These are phyloP conservation scores for Suhomyces prunicola DNA, from an alignment of 805 yeast genomes.

Conservation along the genomic window DNA sequence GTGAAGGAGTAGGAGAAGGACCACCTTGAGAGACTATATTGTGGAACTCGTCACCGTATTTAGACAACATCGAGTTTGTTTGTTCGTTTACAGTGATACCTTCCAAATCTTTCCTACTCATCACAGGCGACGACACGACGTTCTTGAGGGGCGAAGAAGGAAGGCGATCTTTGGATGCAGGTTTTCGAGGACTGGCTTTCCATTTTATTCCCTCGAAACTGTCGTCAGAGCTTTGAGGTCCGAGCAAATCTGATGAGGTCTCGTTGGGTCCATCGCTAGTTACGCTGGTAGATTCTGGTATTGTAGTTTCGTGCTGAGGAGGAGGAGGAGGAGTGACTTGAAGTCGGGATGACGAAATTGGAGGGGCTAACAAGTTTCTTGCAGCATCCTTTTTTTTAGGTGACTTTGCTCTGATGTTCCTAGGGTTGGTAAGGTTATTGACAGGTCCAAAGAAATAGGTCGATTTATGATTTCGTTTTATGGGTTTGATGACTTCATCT, in stretches of 20 bases:
- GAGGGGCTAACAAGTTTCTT: not conserved
- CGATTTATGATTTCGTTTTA: conserved; percentile 17
- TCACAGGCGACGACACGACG: conserved; percentile 1
- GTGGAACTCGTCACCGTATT: conserved; percentile 40
- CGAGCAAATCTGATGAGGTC: not conserved
- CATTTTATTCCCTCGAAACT: conserved; percentile 42
- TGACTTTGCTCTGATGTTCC: not conserved
- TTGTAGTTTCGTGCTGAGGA: not conserved
- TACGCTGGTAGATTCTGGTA: not conserved
- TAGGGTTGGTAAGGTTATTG: conserved; percentile 19
- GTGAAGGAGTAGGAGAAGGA: conserved; percentile 26
- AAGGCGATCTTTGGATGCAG: conserved; percentile 3
- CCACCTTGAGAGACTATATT: conserved; percentile 17
- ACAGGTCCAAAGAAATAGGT: conserved; percentile 36
- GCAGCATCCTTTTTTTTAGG: not conserved
- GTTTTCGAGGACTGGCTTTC: conserved; percentile 15
- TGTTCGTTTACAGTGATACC: conserved; percentile 25
- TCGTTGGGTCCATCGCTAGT: not conserved
- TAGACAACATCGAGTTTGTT: conserved; percentile 36
- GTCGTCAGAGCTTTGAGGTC: conserved; percentile 33
- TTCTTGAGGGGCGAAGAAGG: conserved; percentile 10
- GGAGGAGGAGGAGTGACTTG: not conserved
- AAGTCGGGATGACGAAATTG: not conserved
- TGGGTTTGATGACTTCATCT: conserved; percentile 9
- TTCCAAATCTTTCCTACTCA: not conserved